A percentile compares a stretch with the other conserved stretches of the same genome.
These are phyloP conservation scores for Lachnellula arida DNA, from an alignment of 2,329 filamentous ascomycete species.

Conservation along the genomic window DNA sequence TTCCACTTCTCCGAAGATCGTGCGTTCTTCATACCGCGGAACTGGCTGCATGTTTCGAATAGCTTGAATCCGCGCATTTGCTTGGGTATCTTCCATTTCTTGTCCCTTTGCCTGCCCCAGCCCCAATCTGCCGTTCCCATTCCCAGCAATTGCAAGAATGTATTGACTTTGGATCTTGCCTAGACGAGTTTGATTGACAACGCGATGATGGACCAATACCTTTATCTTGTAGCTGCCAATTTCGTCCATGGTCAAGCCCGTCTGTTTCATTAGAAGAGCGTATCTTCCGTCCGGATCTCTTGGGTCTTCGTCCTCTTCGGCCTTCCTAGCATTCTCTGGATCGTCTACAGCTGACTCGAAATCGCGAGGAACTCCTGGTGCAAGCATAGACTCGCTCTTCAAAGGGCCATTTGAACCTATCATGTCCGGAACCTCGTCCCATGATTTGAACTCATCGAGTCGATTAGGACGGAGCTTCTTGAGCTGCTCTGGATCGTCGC, in stretches of 20 bases:
- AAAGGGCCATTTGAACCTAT: conserved; percentile 24
- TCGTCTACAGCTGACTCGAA: conserved; percentile 13
- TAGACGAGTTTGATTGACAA: conserved; percentile 91
- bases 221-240: conserved; percentile 60
- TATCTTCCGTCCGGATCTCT: conserved; percentile 33
- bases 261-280: conserved; percentile 40
- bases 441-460: conserved; percentile 17
- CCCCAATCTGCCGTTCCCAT: conserved; percentile 78
- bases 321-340: conserved; percentile 9
- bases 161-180: conserved; percentile 83
- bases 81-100: conserved; percentile 61
- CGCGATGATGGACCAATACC: conserved; percentile 66
- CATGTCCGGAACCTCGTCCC: conserved; percentile 17
- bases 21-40: conserved; percentile 83
- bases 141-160: conserved; percentile 76
- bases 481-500: conserved; percentile 8
- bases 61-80: conserved; percentile 74
- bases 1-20: conserved; percentile 80
- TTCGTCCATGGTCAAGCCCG: conserved; percentile 48
- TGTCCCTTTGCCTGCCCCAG: conserved; percentile 86
- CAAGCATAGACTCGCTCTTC: conserved; percentile 13
- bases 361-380: conserved; percentile 24
- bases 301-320: conserved; percentile 22
- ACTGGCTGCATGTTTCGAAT: conserved; percentile 94
- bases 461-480: conserved; percentile 14